phyloP scores from a whole-genome alignment of 202 grass and related monocot species.

The Setaria italica region DNA sequence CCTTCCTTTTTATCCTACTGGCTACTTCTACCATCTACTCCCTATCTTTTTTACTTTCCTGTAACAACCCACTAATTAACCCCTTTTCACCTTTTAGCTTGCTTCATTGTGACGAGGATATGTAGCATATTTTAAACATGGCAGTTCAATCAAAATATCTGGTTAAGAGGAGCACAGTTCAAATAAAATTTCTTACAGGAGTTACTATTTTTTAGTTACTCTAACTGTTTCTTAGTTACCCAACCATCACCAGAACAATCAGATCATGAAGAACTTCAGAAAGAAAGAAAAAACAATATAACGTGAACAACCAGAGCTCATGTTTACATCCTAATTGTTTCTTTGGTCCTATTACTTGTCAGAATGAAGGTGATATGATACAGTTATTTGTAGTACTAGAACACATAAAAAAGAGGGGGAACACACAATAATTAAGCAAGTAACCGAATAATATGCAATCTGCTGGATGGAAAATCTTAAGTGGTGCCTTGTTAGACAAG shows the following conservation, averaged over 20 bases:
- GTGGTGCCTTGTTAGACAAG: slow-evolving; percentile 37
- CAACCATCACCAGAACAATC: neutral
- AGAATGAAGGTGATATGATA: slow-evolving; percentile 1
- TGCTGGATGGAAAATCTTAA: slow-evolving; percentile 11
- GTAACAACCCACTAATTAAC: slow-evolving; percentile 61
- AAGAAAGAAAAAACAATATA: neutral
- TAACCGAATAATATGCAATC: slow-evolving; percentile 32
- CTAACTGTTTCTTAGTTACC: neutral
- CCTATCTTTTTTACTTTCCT: slow-evolving; percentile 33
- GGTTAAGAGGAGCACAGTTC: neutral
- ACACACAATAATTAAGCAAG: slow-evolving; percentile 20
- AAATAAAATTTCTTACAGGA: neutral
- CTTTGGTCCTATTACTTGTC: neutral
- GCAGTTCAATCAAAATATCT: slow-evolving; percentile 1
- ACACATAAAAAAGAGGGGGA: neutral
- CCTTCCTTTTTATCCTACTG: slow-evolving; percentile 54
- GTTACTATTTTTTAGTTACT: neutral
- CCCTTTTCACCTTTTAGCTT: slow-evolving; percentile 45
- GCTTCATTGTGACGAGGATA: neutral
- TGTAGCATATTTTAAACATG: slow-evolving; percentile 35
- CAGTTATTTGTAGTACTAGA: neutral
- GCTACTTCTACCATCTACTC: slow-evolving; percentile 50
- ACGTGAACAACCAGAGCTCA: neutral
- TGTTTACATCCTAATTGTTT: neutral
- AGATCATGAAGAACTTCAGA: neutral